These are phyloP conservation scores for Hypocreales sp. DNA, from an alignment of 2,329 filamentous ascomycete species.

Conservation along the genomic window DNA sequence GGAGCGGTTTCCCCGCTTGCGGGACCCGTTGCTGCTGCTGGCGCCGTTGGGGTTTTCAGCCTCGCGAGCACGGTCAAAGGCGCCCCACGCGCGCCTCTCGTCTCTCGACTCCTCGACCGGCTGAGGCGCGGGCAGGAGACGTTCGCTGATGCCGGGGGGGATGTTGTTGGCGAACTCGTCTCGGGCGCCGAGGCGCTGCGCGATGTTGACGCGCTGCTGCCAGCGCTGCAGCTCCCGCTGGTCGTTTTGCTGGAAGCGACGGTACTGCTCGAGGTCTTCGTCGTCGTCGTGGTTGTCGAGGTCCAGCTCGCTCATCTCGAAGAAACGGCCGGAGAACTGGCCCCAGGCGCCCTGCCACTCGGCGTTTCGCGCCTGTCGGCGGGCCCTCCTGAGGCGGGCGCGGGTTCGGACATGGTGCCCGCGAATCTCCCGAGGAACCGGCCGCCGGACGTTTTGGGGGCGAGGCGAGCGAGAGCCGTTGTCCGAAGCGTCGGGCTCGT, in stretches of 20 bases:
- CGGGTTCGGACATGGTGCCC: slow-evolving; percentile 34
- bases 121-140: slow-evolving; percentile 41
- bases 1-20: slow-evolving; percentile 63
- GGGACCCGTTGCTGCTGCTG: slow-evolving; percentile 26
- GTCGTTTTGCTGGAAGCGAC: slow-evolving; percentile 37
- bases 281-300: slow-evolving; percentile 30
- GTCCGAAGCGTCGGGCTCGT: slow-evolving; percentile 16
- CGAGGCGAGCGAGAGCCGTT: slow-evolving; percentile 17
- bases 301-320: slow-evolving; percentile 35
- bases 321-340: slow-evolving; percentile 43
- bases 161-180: slow-evolving; percentile 54
- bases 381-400: slow-evolving; percentile 37
- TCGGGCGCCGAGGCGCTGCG: slow-evolving; percentile 60
- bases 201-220: slow-evolving; percentile 72
- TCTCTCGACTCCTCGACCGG: slow-evolving; percentile 55
- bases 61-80: slow-evolving; percentile 71
- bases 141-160: slow-evolving; percentile 41
- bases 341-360: slow-evolving; percentile 86
- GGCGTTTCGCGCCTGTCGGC: slow-evolving; percentile 51
- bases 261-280: slow-evolving; percentile 49
- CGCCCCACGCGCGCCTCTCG: slow-evolving; percentile 76
- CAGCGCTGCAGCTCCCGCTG: slow-evolving; percentile 54
- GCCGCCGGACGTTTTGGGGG: slow-evolving; percentile 13
- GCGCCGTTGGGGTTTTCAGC: slow-evolving; percentile 31
- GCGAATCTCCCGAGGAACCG: slow-evolving; percentile 15